Conservation (phyloP, 805 yeast genomes). For the Wickerhamomyces xylosicus region DNA sequence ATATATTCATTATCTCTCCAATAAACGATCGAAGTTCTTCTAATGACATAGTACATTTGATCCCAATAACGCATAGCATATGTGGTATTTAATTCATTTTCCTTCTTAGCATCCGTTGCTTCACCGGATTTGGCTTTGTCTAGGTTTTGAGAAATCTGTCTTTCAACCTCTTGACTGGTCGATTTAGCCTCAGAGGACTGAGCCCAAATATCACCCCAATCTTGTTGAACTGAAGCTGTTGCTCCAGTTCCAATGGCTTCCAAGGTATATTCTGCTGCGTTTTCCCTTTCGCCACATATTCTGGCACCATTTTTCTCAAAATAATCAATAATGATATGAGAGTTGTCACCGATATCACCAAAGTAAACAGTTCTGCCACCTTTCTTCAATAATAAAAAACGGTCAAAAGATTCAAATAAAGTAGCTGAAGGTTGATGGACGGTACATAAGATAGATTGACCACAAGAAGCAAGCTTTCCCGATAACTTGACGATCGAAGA, state of each 20-base stretch:
- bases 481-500: slow-evolving; percentile 54
- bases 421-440: slow-evolving; percentile 79
- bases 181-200: neutral
- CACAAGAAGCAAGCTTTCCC: slow-evolving; percentile 40
- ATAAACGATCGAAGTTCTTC: neutral
- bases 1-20: neutral
- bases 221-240: neutral
- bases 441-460: slow-evolving; percentile 63
- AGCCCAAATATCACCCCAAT: neutral
- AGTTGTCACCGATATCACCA: neutral
- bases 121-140: too few species aligned
- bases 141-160: neutral
- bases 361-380: neutral
- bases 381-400: slow-evolving; percentile 44
- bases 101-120: neutral
- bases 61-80: neutral
- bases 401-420: slow-evolving; percentile 55
- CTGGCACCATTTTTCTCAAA: neutral
- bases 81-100: neutral
- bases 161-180: neutral
- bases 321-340: neutral
- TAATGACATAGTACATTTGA: neutral
- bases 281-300: neutral
- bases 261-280: neutral
- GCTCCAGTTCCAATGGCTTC: neutral